Evolutionary conservation across 768 basidiomycete species (phyloP).

Genomic region (Naganishia randhawae): DNA sequence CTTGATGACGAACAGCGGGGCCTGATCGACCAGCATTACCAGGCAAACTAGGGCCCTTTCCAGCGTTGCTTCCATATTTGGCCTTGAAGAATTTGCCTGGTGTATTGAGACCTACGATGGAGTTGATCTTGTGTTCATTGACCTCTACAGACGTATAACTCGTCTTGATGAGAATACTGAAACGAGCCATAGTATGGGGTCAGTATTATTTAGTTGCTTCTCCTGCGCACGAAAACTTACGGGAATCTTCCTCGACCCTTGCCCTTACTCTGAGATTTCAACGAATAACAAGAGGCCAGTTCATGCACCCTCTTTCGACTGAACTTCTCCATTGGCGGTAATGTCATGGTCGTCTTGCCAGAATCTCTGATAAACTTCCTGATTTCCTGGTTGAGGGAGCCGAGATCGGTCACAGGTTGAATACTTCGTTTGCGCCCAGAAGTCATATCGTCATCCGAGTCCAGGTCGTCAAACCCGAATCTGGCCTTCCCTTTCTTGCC

Average conservation of each 20-base stretch:
- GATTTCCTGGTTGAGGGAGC: conserved; percentile 55
- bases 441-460: conserved; percentile 34
- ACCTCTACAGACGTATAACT: conserved; percentile 56
- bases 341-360: conserved; percentile 58
- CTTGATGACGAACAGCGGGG: conserved; percentile 58
- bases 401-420: conserved; percentile 30
- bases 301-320: conserved; percentile 72
- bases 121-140: conserved; percentile 62
- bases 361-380: conserved; percentile 64
- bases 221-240: conserved; percentile 37
- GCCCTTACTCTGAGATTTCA: conserved; percentile 74
- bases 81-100: conserved; percentile 49
- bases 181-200: background rate
- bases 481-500: conserved; percentile 62
- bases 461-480: conserved; percentile 58
- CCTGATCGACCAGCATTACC: conserved; percentile 36
- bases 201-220: background rate
- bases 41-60: conserved; percentile 44
- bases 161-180: conserved; percentile 64
- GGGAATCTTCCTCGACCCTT: conserved; percentile 68
- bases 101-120: conserved; percentile 46
- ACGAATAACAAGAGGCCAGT: conserved; percentile 69
- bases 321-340: conserved; percentile 75
- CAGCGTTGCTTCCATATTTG: conserved; percentile 47
- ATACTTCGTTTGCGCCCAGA: conserved; percentile 26